Evolutionary conservation across 2,329 filamentous ascomycete genomes (phyloP).

Genomic region (Fusarium pseudocircinatum): DNA sequence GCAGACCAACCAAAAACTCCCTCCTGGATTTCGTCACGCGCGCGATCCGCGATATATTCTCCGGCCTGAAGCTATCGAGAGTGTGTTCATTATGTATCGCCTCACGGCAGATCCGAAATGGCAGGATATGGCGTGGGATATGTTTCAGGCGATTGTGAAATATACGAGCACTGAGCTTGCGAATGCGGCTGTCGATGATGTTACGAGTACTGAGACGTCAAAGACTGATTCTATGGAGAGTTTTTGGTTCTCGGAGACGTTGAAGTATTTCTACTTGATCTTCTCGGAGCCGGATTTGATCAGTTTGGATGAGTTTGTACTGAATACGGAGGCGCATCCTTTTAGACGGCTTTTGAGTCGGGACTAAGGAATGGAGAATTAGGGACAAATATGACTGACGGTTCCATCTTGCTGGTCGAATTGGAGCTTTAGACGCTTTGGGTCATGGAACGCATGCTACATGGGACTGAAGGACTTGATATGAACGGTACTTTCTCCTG

Average conservation of each 20-base stretch:
- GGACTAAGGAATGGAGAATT: rapidly evolving
- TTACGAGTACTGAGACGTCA: slow-evolving; percentile 47
- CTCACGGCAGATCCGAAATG: slow-evolving; percentile 59
- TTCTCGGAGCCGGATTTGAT: slow-evolving; percentile 72
- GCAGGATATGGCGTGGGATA: slow-evolving; percentile 62
- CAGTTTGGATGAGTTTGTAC: slow-evolving; percentile 73
- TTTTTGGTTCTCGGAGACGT: slow-evolving; percentile 77
- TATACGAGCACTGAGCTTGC: slow-evolving; percentile 58
- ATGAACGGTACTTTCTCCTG: too few species aligned
- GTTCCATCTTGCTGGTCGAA: neutral
- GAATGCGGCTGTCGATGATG: slow-evolving; percentile 59
- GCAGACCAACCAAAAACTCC: slow-evolving; percentile 37
- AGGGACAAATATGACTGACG: too few species aligned
- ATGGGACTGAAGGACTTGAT: too few species aligned
- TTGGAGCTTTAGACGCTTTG: too few species aligned
- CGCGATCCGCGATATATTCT: slow-evolving; percentile 61
- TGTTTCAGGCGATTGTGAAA: slow-evolving; percentile 59
- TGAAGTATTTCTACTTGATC: slow-evolving; percentile 80
- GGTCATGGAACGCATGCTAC: too few species aligned
- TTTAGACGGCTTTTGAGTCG: slow-evolving; percentile 16
- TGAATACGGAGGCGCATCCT: slow-evolving; percentile 65
- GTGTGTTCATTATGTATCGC: slow-evolving; percentile 60
- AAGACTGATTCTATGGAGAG: slow-evolving; percentile 72
- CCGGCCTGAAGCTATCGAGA: slow-evolving; percentile 61
- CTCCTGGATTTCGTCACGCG: slow-evolving; percentile 70